Conservation (phyloP, 2,329 filamentous ascomycete species). For the Cladorrhinum sp. region DNA sequence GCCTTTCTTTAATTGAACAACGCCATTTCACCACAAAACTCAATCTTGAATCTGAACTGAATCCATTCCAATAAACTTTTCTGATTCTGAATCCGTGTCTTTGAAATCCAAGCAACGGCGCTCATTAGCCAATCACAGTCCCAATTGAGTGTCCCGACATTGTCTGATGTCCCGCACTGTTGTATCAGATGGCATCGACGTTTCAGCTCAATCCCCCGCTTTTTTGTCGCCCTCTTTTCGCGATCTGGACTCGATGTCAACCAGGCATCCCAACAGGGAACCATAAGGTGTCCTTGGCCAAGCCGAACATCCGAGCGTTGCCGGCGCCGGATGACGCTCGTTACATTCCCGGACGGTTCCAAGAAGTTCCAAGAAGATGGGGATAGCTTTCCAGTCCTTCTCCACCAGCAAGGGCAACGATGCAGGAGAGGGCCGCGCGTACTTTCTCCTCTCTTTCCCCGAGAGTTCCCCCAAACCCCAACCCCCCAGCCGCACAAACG, state of each 20-base stretch:
- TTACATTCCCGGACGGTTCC: not conserved
- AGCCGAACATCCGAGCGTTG: not conserved
- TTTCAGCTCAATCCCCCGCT: conserved; percentile 6
- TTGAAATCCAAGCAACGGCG: not conserved
- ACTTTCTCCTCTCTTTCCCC: not conserved
- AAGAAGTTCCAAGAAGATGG: not conserved
- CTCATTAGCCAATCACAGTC: not conserved
- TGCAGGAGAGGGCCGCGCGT: not conserved
- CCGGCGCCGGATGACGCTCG: not conserved
- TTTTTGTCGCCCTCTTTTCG: not conserved
- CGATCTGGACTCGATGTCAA: not conserved
- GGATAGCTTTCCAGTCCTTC: not conserved
- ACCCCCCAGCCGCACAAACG: not conserved
- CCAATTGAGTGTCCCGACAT: not conserved
- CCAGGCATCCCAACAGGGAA: not conserved
- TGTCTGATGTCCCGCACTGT: not conserved
- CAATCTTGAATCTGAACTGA: not conserved
- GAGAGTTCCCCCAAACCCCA: not conserved
- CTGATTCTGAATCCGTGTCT: not conserved
- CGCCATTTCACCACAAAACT: not conserved
- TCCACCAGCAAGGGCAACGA: not conserved
- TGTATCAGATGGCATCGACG: conserved; percentile 8
- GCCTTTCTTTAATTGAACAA: not conserved
- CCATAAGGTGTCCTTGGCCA: not conserved
- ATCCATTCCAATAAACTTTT: not conserved